phyloP scores from a whole-genome alignment of 2,329 filamentous ascomycete genomes.

The Massarina eburnea region DNA sequence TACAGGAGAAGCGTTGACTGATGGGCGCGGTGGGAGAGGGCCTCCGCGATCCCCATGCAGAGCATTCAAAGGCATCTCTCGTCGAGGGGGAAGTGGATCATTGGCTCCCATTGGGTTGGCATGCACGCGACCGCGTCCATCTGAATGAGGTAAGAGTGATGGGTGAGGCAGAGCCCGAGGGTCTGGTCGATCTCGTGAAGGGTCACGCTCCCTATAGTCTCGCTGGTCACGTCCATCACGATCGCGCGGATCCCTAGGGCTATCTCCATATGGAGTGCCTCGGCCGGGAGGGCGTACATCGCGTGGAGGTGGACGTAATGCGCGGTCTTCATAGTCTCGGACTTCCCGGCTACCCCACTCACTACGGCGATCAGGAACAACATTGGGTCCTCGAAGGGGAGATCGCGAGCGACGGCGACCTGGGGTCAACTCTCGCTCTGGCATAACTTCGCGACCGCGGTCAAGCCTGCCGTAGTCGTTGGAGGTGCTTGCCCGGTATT shows the following conservation, averaged over 20 bases:
- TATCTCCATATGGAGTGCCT: slow-evolving; percentile 26
- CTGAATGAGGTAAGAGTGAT: slow-evolving; percentile 17
- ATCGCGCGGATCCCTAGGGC: slow-evolving; percentile 29
- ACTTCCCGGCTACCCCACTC: slow-evolving; percentile 33
- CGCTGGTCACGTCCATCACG: slow-evolving; percentile 21
- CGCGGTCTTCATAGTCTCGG: slow-evolving; percentile 41
- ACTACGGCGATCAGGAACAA: slow-evolving; percentile 28
- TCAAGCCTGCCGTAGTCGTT: slow-evolving; percentile 50
- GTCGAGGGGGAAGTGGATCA: slow-evolving; percentile 23
- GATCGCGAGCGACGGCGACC: slow-evolving; percentile 43
- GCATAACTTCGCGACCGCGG: slow-evolving; percentile 40
- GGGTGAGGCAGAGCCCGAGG: slow-evolving; percentile 24
- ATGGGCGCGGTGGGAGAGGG: slow-evolving; percentile 18
- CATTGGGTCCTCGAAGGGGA: slow-evolving; percentile 32
- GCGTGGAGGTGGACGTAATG: slow-evolving; percentile 35
- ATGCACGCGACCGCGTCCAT: slow-evolving; percentile 24
- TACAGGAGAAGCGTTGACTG: slow-evolving; percentile 13
- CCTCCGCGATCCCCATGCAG: slow-evolving; percentile 29
- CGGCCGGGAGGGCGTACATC: slow-evolving; percentile 32
- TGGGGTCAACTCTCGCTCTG: slow-evolving; percentile 46
- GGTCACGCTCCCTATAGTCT: slow-evolving; percentile 16
- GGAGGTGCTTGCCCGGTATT: slow-evolving; percentile 34
- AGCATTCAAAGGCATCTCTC: slow-evolving; percentile 22
- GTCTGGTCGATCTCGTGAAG: slow-evolving; percentile 22
- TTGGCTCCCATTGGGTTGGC: slow-evolving; percentile 26